A percentile compares a stretch with the other conserved stretches of the same genome.
These are phyloP conservation scores for Xylaria intraflava DNA, from an alignment of 495 filamentous ascomycete species.

Conservation along the genomic window DNA sequence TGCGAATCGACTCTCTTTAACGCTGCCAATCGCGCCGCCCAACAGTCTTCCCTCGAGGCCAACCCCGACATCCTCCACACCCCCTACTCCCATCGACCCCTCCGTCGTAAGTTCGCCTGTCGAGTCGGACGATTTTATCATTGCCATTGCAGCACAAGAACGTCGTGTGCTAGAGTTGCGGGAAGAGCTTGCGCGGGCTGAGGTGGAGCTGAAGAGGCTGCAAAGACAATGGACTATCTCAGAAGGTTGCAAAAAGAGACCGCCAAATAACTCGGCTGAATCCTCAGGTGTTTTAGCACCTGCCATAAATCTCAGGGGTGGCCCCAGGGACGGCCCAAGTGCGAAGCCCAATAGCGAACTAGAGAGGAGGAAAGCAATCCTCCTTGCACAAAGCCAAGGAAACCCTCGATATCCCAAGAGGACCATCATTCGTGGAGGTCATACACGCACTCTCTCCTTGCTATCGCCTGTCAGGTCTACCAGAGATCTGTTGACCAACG, in stretches of 20 bases:
- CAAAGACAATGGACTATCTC: slow-evolving; percentile 78
- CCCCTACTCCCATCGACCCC: slow-evolving; percentile 40
- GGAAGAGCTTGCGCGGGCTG: slow-evolving; percentile 78
- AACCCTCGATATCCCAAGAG: slow-evolving; percentile 34
- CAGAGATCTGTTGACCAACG: slow-evolving; percentile 20
- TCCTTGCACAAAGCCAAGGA: slow-evolving; percentile 53
- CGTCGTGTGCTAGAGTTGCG: slow-evolving; percentile 85
- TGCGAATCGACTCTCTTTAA: slow-evolving; percentile 72
- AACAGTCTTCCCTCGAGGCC: slow-evolving; percentile 36
- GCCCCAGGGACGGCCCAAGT: slow-evolving; percentile 32
- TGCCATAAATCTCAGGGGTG: slow-evolving; percentile 14
- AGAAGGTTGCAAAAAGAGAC: slow-evolving; percentile 70
- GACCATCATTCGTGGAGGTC: slow-evolving; percentile 47
- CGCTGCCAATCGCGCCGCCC: slow-evolving; percentile 58
- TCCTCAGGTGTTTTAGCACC: slow-evolving; percentile 38
- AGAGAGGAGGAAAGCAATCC: slow-evolving; percentile 54
- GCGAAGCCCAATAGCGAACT: slow-evolving; percentile 42
- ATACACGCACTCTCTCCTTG: slow-evolving; percentile 75
- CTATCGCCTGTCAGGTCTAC: slow-evolving; percentile 57
- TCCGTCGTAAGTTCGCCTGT: slow-evolving; percentile 43
- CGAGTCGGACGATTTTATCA: slow-evolving; percentile 73
- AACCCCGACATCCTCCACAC: slow-evolving; percentile 40
- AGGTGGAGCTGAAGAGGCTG: slow-evolving; percentile 64
- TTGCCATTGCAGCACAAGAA: slow-evolving; percentile 86
- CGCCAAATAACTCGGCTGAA: slow-evolving; percentile 53